Evolutionary conservation across 2,329 filamentous ascomycete species (phyloP), one percentile per base, ranked within the genome.

Genomic region (Trichoderma sp.): DNA sequence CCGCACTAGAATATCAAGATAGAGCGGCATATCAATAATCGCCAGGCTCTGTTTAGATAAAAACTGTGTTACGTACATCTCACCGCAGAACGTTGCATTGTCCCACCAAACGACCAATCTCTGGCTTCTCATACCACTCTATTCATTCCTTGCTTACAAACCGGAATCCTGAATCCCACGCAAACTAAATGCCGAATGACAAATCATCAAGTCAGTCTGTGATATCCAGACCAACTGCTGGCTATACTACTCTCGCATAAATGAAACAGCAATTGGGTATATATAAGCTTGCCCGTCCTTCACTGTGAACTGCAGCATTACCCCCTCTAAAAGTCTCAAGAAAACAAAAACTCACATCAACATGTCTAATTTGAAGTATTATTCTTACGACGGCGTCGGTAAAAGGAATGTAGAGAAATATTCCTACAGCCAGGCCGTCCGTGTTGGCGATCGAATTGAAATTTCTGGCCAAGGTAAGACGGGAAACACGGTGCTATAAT

Each of bases 381-480:
- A 59, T n/a, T 59, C 58, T 7, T 59, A 59, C 26, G 37, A 59
- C 3, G 46, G 58, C 24, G 58, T 59, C 4, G 58, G 58, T 6
- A 26, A 18, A 16, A 59, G 16, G 39, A 59, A 59, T n/a, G 6
- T 24, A 37, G 28, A 46, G 4, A 46, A n/a, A 6, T 43, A 30
- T 28, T n/a, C 10, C n/a, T 59, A 46, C 10, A 46, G 8, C 24
- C 84, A 86, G 69, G 82, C 83, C 2, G 81, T 85, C 16, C 81
- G 84, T 1, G 74, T 86, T 11, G 84, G 81, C 1, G 79, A 86
- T 73, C 74, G 75, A 3, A 85, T 86, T 54, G 79, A 84, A 72
- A 79, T 78, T 67, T 75, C 83, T 1, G 83, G 83, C 3, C 83
- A 85, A 78, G 83, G 82, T 83, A 72, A 24, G 72, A 2, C 18